Conservation (phyloP, 208 protist genomes). For the Lotmaria passim region DNA sequence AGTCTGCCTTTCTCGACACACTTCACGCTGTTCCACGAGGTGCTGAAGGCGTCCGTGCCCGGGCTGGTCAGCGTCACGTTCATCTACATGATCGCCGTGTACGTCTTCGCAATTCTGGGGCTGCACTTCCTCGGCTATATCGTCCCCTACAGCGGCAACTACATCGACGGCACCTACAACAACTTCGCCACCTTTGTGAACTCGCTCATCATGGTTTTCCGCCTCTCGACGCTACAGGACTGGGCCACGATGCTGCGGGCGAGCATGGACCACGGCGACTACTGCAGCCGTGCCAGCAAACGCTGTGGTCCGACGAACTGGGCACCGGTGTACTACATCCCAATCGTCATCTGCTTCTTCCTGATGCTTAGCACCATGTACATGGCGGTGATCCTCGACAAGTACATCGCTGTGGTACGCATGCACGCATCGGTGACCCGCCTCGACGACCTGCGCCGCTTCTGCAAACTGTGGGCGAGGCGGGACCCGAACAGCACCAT, state of each 20-base stretch:
- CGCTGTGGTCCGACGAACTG: constrained; percentile 80
- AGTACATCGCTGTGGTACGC: constrained; percentile 79
- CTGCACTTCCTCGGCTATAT: constrained; percentile 89
- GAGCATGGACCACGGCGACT: constrained; percentile 63
- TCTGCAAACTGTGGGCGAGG: constrained; percentile 75
- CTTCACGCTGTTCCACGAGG: constrained; percentile 66
- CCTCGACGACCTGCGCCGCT: constrained; percentile 80
- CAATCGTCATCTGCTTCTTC: constrained; percentile 81
- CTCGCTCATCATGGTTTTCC: constrained; percentile 88
- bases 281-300: constrained; percentile 41
- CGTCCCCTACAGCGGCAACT: constrained; percentile 60
- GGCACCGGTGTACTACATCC: constrained; percentile 86
- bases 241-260: constrained; percentile 87
- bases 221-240: constrained; percentile 86
- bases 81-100: constrained; percentile 84
- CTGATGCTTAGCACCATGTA: constrained; percentile 81
- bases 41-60: constrained; percentile 68
- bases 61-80: constrained; percentile 79
- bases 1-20: constrained; percentile 57
- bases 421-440: constrained; percentile 70
- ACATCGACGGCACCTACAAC: constrained; percentile 82
- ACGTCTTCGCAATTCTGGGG: constrained; percentile 89
- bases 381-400: constrained; percentile 84
- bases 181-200: constrained; percentile 90
- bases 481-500: constrained; percentile 81